phyloP scores from a whole-genome alignment of 345 rosid species.

The Eucalyptus urophylla region DNA sequence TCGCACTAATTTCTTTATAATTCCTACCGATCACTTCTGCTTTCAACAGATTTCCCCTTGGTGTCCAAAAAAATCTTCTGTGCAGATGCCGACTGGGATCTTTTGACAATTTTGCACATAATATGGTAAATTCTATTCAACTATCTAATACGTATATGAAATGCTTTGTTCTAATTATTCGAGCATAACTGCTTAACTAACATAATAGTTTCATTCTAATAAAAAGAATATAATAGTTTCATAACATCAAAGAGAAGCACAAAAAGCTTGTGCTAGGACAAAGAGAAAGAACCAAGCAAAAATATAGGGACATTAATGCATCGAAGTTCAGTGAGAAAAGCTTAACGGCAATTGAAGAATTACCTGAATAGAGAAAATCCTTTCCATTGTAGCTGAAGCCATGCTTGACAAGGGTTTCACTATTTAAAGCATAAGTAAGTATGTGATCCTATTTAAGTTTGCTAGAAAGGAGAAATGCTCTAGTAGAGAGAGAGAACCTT shows the following conservation, averaged over 20 bases:
- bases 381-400: constrained; percentile 91
- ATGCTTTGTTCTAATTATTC: not conserved
- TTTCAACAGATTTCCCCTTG: not conserved
- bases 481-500: constrained; percentile 27
- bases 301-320: not conserved
- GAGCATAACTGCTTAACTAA: not conserved
- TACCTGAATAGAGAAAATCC: constrained; percentile 91
- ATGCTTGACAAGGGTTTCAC: constrained; percentile 62
- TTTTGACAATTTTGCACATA: not conserved
- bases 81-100: not conserved
- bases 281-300: not conserved
- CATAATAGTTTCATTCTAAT: not conserved
- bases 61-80: not conserved
- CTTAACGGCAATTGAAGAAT: not conserved
- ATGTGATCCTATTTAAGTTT: not conserved
- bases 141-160: not conserved
- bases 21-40: not conserved
- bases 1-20: not conserved
- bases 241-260: not conserved
- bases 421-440: not conserved
- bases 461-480: not conserved
- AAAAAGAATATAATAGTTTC: not conserved
- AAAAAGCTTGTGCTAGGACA: not conserved
- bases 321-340: not conserved
- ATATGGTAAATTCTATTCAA: not conserved